A percentile compares a stretch with the other conserved stretches of the same genome.
These are phyloP conservation scores for Echium plantagineum DNA, from an alignment of 257 asterid species.

Conservation along the genomic window DNA sequence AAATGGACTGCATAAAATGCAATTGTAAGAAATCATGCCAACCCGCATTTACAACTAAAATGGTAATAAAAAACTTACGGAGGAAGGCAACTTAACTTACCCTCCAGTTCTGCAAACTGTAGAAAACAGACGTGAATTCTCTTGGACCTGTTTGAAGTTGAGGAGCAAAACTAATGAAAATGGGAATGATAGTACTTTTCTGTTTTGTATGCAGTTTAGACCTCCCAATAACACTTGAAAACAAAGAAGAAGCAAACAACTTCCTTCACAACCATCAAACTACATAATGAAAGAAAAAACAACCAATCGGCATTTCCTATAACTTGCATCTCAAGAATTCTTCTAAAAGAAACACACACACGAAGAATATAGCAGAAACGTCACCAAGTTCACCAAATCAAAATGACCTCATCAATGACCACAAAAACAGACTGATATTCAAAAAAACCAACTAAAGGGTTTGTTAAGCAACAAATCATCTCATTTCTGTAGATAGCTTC, in stretches of 20 bases:
- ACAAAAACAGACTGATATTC: no score
- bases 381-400: no score
- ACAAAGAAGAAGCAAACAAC: no score
- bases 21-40: neutral
- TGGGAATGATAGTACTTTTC: no score
- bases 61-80: constrained; percentile 2
- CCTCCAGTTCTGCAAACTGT: constrained; percentile 96
- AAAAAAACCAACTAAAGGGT: neutral
- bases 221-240: neutral
- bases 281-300: neutral
- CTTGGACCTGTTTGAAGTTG: constrained; percentile 58
- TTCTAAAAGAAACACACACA: neutral
- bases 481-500: no score
- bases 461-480: no score
- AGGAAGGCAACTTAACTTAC: constrained; percentile 25
- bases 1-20: constrained; percentile 32
- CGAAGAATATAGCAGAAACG: no score
- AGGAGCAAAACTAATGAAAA: constrained; percentile 14
- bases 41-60: constrained; percentile 11
- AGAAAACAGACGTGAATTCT: constrained; percentile 71
- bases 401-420: no score
- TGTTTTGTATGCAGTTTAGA: neutral
- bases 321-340: neutral
- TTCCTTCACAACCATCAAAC: no score
- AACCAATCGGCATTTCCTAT: neutral